These are phyloP conservation scores for Trametes coccinea DNA, from an alignment of 768 basidiomycete species.

Conservation along the genomic window DNA sequence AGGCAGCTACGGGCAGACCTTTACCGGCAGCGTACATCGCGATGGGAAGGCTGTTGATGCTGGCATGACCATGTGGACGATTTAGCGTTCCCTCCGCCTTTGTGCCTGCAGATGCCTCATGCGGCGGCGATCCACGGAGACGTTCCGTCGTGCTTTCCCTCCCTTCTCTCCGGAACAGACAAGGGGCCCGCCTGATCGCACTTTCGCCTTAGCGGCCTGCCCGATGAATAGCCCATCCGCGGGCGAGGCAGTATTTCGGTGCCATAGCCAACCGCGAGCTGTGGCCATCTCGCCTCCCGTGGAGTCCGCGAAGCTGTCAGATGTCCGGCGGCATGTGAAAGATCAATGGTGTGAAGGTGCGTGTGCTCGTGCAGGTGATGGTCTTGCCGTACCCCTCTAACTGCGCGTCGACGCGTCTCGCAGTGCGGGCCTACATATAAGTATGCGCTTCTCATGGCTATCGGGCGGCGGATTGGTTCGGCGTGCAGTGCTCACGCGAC, in stretches of 20 bases:
- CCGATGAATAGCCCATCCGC: neutral
- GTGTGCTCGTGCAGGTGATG: neutral
- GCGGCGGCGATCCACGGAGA: neutral
- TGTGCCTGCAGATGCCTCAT: neutral
- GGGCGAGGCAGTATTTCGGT: neutral
- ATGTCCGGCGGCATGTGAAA: slow-evolving; percentile 1
- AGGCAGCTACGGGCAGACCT: neutral
- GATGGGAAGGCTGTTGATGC: neutral
- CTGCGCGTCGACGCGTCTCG: neutral
- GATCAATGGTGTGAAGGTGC: neutral
- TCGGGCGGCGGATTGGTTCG: neutral
- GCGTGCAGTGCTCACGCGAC: neutral
- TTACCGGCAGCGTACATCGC: neutral
- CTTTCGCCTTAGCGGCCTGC: neutral
- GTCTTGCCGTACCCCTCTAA: neutral
- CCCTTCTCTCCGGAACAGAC: neutral
- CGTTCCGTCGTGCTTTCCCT: neutral
- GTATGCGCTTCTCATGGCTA: neutral
- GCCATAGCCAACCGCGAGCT: neutral
- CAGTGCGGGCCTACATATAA: neutral
- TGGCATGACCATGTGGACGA: slow-evolving; percentile 4
- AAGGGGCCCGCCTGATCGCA: neutral
- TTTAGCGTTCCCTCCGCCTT: neutral
- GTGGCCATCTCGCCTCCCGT: neutral
- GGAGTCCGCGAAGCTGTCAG: slow-evolving; percentile 2